Evolutionary conservation across 139 green algal genomes (phyloP), one percentile per base, ranked within the genome.

Genomic region (Chara braunii): DNA sequence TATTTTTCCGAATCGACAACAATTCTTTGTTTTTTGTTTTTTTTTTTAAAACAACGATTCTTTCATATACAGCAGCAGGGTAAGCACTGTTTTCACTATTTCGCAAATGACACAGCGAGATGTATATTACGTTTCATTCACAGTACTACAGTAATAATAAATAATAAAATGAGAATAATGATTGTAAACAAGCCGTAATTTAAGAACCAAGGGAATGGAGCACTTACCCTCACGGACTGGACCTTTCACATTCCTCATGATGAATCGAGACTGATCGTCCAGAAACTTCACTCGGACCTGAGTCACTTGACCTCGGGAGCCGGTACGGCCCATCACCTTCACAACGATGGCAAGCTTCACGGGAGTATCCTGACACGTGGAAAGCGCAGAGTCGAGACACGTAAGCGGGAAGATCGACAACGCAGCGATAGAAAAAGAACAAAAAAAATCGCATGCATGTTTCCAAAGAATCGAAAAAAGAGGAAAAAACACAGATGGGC

Each of bases 171-270:
- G 50, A 58, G 50, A 43, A 11, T 58, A 29, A 58, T 53, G 14
- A 58, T 58, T 29, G 12, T 53, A 58, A 58, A 11, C 50, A 12
- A 12, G 23, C 14, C 14, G 12, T 58, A 26, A 14, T 12, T 23
- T 12, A 29, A 60, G 12, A 22, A 30, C 22, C 23, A 64, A 11
- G 26, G 55, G 23, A 45, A 67, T 11, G 14, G 91, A 90, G 89
- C 72, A 95, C 92, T 9, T 89, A 94, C 91, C 92, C 78, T 97
- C 89, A 7, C 92, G 84, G n/a, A 98, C 92, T 51, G 94, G 94
- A 48, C 94, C 94, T 86, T 99, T 99, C 26, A 98, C 94, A 76
- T 98, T 99, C 45, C 94, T 81, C 93, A 98, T 99, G 79, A 98
- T 98, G 35, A 94, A 82, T 37, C 94, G 88, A 79, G 94, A 90